Conservation (phyloP, 2,329 filamentous ascomycete species). For the Laburnicola sp. region DNA sequence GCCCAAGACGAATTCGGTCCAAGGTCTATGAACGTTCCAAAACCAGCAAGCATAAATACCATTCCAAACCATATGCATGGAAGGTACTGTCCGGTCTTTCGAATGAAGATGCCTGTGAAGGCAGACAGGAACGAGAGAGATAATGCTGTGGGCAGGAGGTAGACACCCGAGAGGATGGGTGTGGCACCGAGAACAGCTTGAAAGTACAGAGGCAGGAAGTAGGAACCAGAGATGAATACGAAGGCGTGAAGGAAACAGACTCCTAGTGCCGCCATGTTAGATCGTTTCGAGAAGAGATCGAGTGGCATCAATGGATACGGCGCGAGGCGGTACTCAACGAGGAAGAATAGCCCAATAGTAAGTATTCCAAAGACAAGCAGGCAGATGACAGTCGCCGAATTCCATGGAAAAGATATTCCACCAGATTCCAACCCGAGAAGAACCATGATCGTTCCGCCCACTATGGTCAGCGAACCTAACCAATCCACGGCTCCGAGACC, state of each 20-base stretch:
- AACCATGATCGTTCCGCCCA: conserved; percentile 81
- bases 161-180: conserved; percentile 59
- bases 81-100: conserved; percentile 43
- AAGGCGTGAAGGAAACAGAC: conserved; percentile 74
- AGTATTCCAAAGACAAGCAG: conserved; percentile 73
- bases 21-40: conserved; percentile 21
- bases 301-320: conserved; percentile 78
- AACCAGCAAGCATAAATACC: conserved; percentile 16
- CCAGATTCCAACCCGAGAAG: conserved; percentile 85
- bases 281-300: conserved; percentile 66
- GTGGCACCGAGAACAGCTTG: conserved; percentile 64
- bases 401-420: conserved; percentile 74
- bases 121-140: conserved; percentile 47
- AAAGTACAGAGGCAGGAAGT: conserved; percentile 72
- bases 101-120: conserved; percentile 48
- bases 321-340: conserved; percentile 74
- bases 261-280: conserved; percentile 66
- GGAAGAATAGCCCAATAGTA: conserved; percentile 65
- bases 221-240: conserved; percentile 74
- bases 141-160: conserved; percentile 60
- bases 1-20: conserved; percentile 2
- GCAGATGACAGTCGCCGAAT: conserved; percentile 73
- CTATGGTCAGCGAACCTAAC: conserved; percentile 66
- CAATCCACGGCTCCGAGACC: conserved; percentile 69
- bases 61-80: conserved; percentile 18